These are phyloP conservation scores for Termitomyces sp. DNA, from an alignment of 768 basidiomycete genomes.

Conservation along the genomic window DNA sequence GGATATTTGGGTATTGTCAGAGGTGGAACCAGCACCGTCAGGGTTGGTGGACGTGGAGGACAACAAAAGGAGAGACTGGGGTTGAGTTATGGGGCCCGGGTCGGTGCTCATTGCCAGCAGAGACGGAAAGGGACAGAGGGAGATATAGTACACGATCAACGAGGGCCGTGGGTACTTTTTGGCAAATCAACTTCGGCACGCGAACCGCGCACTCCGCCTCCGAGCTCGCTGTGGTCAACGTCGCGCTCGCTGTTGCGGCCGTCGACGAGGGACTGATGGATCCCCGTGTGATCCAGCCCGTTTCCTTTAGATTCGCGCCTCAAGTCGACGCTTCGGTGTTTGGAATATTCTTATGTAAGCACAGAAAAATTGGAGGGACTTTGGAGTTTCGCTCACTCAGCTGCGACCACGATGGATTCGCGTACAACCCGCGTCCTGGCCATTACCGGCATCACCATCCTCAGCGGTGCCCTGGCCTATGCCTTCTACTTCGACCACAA, in stretches of 20 bases:
- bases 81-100: slow-evolving; percentile 29
- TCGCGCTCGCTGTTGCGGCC: slow-evolving; percentile 8
- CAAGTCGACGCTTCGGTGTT: slow-evolving; percentile 6
- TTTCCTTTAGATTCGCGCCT: slow-evolving; percentile 1
- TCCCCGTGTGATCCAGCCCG: background rate
- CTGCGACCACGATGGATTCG: slow-evolving; percentile 35
- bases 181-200: slow-evolving; percentile 21
- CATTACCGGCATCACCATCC: slow-evolving; percentile 48
- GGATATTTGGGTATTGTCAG: slow-evolving; percentile 19
- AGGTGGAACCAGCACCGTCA: slow-evolving; percentile 30
- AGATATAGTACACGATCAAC: slow-evolving; percentile 31
- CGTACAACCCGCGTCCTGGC: slow-evolving; percentile 40
- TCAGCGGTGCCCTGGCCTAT: slow-evolving; percentile 71
- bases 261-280: background rate
- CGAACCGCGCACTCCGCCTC: background rate
- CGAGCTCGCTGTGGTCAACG: background rate
- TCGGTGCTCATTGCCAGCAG: slow-evolving; percentile 46
- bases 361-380: slow-evolving; percentile 11
- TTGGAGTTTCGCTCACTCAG: background rate
- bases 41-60: slow-evolving; percentile 25
- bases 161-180: slow-evolving; percentile 40
- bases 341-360: slow-evolving; percentile 18
- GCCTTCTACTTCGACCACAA: slow-evolving; percentile 94
- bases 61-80: slow-evolving; percentile 31
- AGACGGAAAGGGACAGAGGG: slow-evolving; percentile 21